A percentile compares a stretch with the other conserved stretches of the same genome.
Evolutionary conservation across 176 grass and related monocot genomes (phyloP).

Genomic region (Rhynchospora pubera): DNA sequence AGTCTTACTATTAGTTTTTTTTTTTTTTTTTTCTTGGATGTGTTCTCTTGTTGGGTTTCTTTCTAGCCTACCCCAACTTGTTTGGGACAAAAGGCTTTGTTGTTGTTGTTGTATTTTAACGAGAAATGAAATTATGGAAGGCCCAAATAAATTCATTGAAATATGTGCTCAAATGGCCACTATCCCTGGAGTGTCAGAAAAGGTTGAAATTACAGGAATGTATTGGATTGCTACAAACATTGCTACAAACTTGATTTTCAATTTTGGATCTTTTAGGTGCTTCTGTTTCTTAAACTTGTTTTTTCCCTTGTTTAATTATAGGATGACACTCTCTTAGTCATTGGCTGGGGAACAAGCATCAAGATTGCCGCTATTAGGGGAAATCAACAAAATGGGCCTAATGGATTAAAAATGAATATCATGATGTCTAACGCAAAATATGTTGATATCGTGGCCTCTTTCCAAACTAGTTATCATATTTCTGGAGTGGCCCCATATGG

Average conservation of each 20-base stretch:
- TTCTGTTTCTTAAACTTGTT: slow-evolving; percentile 11
- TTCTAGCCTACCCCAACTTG: no score
- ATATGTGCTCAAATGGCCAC: neutral
- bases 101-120: no score
- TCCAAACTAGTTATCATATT: slow-evolving; percentile 89
- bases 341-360: slow-evolving; percentile 90
- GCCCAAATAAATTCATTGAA: neutral
- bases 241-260: neutral
- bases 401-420: slow-evolving; percentile 70
- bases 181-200: neutral
- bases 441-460: slow-evolving; percentile 95
- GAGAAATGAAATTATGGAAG: neutral
- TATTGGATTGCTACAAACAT: neutral
- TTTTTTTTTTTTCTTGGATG: no score
- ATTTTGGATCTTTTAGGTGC: slow-evolving; percentile 1
- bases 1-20: no score
- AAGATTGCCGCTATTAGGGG: slow-evolving; percentile 82
- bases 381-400: slow-evolving; percentile 54
- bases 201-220: neutral
- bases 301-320: slow-evolving; percentile 16
- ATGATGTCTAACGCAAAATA: slow-evolving; percentile 59
- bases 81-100: no score
- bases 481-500: slow-evolving; percentile 94
- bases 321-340: slow-evolving; percentile 93
- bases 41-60: no score